These are phyloP conservation scores for Diddensiella santjacobensis DNA, from an alignment of 805 yeast species.

Conservation along the genomic window DNA sequence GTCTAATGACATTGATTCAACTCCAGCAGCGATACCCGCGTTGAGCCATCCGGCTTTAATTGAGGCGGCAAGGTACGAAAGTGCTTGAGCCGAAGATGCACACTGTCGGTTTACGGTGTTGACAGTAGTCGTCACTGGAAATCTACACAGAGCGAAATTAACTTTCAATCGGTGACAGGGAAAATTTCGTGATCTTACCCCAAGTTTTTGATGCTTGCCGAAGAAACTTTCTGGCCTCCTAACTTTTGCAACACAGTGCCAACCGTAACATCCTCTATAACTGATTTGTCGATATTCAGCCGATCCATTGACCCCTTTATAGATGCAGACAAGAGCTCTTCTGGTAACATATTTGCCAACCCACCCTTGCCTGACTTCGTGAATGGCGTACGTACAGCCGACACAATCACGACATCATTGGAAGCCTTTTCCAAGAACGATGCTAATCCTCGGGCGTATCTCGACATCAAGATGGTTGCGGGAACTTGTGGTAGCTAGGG, in stretches of 20 bases:
- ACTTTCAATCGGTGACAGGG: slow-evolving; percentile 35
- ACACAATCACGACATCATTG: slow-evolving; percentile 37
- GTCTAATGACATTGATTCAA: slow-evolving; percentile 43
- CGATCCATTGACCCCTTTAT: slow-evolving; percentile 23
- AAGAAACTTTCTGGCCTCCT: slow-evolving; percentile 40
- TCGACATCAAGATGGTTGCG: too few relatives aligned
- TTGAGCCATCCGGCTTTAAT: slow-evolving; percentile 33
- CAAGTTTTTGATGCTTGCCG: slow-evolving; percentile 34
- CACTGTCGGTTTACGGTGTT: slow-evolving; percentile 38
- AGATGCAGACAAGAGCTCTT: slow-evolving; percentile 31
- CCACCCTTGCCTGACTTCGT: slow-evolving; percentile 39
- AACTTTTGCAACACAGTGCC: slow-evolving; percentile 39
- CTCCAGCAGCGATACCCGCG: slow-evolving; percentile 41
- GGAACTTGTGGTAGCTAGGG: too few relatives aligned
- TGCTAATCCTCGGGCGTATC: neutral
- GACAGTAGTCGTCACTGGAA: slow-evolving; percentile 24
- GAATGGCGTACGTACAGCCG: slow-evolving; percentile 38
- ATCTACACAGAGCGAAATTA: slow-evolving; percentile 26
- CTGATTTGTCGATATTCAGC: slow-evolving; percentile 28
- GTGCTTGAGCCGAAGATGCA: slow-evolving; percentile 40
- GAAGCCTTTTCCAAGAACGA: slow-evolving; percentile 27
- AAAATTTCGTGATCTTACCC: slow-evolving; percentile 31
- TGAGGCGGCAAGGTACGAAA: slow-evolving; percentile 35
- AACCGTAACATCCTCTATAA: slow-evolving; percentile 37
- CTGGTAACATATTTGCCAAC: slow-evolving; percentile 37